A percentile compares a stretch with the other conserved stretches of the same genome.
phyloP scores from a whole-genome alignment of 208 protist species.

The Trypanosoma congolense region DNA sequence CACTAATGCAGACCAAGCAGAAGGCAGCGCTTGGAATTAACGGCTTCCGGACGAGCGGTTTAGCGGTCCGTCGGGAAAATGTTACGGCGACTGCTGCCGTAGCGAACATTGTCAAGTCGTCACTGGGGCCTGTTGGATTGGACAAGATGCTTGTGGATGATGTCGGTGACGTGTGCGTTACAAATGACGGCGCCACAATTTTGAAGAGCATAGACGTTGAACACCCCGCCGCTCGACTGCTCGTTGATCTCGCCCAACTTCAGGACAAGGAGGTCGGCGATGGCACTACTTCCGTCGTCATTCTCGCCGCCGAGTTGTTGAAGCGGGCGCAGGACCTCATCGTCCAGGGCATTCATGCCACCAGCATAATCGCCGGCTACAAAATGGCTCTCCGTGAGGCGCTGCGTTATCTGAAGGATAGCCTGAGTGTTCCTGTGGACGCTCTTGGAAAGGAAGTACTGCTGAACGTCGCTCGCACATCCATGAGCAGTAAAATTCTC shows the following conservation, averaged over 20 bases:
- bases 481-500: slow-evolving; percentile 99
- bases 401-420: slow-evolving; percentile 94
- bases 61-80: slow-evolving; percentile 96
- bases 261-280: slow-evolving; percentile 99
- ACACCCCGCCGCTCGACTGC: slow-evolving; percentile 94
- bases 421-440: slow-evolving; percentile 78
- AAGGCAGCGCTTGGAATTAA: slow-evolving; percentile 90
- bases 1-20: slow-evolving; percentile 82
- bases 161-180: slow-evolving; percentile 98
- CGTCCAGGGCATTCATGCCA: slow-evolving; percentile 97
- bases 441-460: slow-evolving; percentile 93
- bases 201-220: slow-evolving; percentile 91
- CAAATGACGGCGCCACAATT: slow-evolving; percentile 99
- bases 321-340: slow-evolving; percentile 97
- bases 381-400: slow-evolving; percentile 95
- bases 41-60: slow-evolving; percentile 92
- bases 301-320: slow-evolving; percentile 99
- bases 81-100: slow-evolving; percentile 96
- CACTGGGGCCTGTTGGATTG: slow-evolving; percentile 98
- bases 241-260: slow-evolving; percentile 98
- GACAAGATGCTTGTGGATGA: slow-evolving; percentile 99
- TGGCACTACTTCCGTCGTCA: slow-evolving; percentile 99
- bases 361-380: slow-evolving; percentile 98
- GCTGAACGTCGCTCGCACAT: slow-evolving; percentile 97
- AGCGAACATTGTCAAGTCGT: slow-evolving; percentile 99